Evolutionary conservation across 2,329 filamentous ascomycete genomes (phyloP), one percentile per base, ranked within the genome.

Genomic region (Penicillium psychrosexuale): DNA sequence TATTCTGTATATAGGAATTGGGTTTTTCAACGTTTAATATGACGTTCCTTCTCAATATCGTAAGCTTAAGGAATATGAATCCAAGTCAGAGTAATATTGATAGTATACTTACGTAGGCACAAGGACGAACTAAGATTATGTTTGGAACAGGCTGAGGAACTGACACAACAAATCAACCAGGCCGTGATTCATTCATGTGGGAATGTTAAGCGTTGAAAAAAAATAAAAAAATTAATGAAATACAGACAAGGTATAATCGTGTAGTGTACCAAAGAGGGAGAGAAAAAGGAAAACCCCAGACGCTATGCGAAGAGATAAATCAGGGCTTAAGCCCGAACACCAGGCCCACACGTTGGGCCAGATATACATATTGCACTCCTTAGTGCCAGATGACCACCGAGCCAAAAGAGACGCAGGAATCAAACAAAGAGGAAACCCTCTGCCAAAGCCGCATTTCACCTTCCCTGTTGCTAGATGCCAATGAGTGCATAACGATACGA

Each of bases 281-380:
- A 42, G 42, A 56, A 57, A 55, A 61, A 63, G 49, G 37, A 62
- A 63, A 68, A 70, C 69, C 69, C 68, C 70, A 65, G 62, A 63
- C 69, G 70, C 70, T 72, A 72, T 72, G 70, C 70, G 63, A 69
- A 65, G 59, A 61, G 60, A 61, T 47, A 68, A 69, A 69, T 63
- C 59, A 68, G 66, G 62, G 57, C 61, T 60, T 60, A 55, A 61
- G 60, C 54, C 58, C 42, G 39, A 58, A 56, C 15, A 34, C 11
- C 5, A 8, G 8, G 19, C 28, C 47, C 28, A 13, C 12, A 15
- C 13, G 4, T 15, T 30, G 9, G 28, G 45, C 36, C 27, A 17
- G 40, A 12, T 61, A 64, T 59, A 65, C 60, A 64, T 59, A 65
- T 59, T 57, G 59, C 58, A 56, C 51, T 51, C 47, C 58, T 61